Evolutionary conservation across 805 yeast species (phyloP), one percentile per base, ranked within the genome.

Genomic region (Candida bentonensis): DNA sequence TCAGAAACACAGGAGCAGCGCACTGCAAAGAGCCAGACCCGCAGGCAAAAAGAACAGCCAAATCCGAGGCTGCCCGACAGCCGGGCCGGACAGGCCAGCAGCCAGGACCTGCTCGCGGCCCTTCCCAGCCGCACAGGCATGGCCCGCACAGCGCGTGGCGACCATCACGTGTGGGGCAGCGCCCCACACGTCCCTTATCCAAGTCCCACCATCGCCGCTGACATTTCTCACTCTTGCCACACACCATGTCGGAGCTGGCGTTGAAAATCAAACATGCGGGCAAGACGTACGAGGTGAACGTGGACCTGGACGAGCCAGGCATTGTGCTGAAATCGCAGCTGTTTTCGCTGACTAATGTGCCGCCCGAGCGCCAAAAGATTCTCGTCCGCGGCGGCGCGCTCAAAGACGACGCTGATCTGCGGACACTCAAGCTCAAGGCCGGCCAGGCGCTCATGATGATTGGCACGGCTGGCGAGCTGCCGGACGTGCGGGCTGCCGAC

Each of bases 341-440:
- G 45, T 78, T 73, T 52, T 74, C 77, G 21, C 60, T 76, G 46
- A 89, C 97, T 2, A 76, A 76, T 47, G 85, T 92, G 45, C 94
- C 95, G n/a, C 74, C 78, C 1, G 82, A 76, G 44, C 79, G 96
- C 53, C 98, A 92, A 65, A 89, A 89, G 66, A 80, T 88, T 48
- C 71, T 92, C 58, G 74, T 86, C 43, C 87, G 84, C 65, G 89
- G 94, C 11, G 95, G 96, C 36, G 94, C 87, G 60, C 65, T 92
- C 54, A 70, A 72, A 45, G 89, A 86, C 62, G 88, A 82, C 48
- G 66, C 65, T n/a, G 65, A 69, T 30, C 62, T 84, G 44, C 57
- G 66, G 9, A 52, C 64, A 3, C 67, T 82, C 43, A 72, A 69
- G 22, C 58, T 88, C 49, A 82, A 81, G 54, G 69, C 74, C 21